Conservation (phyloP, 1,284 basidiomycete genomes). For the Cystobasidiaceae sp. region DNA sequence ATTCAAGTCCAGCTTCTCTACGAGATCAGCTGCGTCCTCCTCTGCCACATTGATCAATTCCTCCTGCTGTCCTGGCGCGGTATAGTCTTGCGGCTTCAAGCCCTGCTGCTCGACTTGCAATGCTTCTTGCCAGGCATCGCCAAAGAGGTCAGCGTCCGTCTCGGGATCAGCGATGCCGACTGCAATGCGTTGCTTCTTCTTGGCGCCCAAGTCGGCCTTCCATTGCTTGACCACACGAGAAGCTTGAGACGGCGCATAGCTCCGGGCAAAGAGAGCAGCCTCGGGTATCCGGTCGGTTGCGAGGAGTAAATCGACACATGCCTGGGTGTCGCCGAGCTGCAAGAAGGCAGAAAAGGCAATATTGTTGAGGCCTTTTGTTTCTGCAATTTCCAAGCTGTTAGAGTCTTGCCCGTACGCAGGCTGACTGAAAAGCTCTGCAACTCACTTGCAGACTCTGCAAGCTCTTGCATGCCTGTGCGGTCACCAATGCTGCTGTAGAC, state of each 20-base stretch:
- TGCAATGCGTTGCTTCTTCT: conserved; percentile 75
- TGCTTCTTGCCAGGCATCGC: conserved; percentile 64
- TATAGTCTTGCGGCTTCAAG: neutral
- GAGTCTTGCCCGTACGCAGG: too few species aligned
- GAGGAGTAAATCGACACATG: conserved; percentile 77
- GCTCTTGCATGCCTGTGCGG: conserved; percentile 60
- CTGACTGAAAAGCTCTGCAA: too few species aligned
- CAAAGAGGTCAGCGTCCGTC: conserved; percentile 65
- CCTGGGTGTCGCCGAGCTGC: conserved; percentile 73
- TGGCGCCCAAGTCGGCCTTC: conserved; percentile 64
- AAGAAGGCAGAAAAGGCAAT: conserved; percentile 84
- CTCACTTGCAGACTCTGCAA: conserved; percentile 67
- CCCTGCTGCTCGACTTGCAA: conserved; percentile 4
- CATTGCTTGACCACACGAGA: conserved; percentile 57
- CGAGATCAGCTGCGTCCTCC: conserved; percentile 23
- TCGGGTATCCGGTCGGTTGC: conserved; percentile 82
- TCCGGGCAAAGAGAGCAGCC: conserved; percentile 89
- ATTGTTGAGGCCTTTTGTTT: conserved; percentile 79
- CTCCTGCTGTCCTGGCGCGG: neutral
- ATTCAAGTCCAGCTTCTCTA: conserved; percentile 15
- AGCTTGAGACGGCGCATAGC: conserved; percentile 65
- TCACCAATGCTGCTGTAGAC: conserved; percentile 78
- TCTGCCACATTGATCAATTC: conserved; percentile 13
- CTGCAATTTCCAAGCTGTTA: too few species aligned
- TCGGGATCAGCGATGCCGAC: conserved; percentile 70